phyloP scores from a whole-genome alignment of 1,284 basidiomycete species.

The Marasmius fiardii region DNA sequence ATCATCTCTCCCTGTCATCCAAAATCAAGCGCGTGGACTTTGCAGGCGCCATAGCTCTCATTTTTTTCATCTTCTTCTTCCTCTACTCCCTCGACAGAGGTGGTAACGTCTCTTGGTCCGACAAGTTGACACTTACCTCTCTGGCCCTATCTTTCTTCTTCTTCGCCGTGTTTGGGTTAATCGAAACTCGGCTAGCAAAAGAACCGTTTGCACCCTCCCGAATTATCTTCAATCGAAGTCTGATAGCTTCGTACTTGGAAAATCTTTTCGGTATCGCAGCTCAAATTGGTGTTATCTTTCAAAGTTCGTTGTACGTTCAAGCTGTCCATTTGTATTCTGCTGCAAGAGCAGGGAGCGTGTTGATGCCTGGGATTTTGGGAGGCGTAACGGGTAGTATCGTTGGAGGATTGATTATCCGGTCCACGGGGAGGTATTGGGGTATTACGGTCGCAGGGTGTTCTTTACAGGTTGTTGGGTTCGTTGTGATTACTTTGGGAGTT shows the following conservation, averaged over 20 bases:
- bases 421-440: constrained; percentile 53
- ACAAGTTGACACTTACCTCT: constrained; percentile 31
- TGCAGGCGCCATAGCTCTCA: constrained; percentile 47
- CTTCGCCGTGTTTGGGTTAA: constrained; percentile 29
- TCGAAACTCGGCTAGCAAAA: constrained; percentile 44
- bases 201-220: constrained; percentile 59
- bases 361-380: constrained; percentile 45
- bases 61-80: constrained; percentile 48
- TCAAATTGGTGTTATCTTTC: constrained; percentile 46
- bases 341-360: constrained; percentile 44
- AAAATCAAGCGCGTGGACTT: constrained; percentile 61
- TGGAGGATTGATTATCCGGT: constrained; percentile 53
- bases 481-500: constrained; percentile 31
- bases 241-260: constrained; percentile 53
- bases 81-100: constrained; percentile 56
- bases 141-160: constrained; percentile 29
- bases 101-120: constrained; percentile 53
- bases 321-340: constrained; percentile 48
- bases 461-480: constrained; percentile 36
- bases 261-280: constrained; percentile 54
- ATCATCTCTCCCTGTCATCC: too few species aligned
- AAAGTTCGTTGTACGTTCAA: constrained; percentile 55
- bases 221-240: constrained; percentile 45
- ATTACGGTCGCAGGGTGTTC: constrained; percentile 43
- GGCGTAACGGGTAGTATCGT: constrained; percentile 46